phyloP scores from a whole-genome alignment of 768 basidiomycete species.

The Sarcodon sp. region DNA sequence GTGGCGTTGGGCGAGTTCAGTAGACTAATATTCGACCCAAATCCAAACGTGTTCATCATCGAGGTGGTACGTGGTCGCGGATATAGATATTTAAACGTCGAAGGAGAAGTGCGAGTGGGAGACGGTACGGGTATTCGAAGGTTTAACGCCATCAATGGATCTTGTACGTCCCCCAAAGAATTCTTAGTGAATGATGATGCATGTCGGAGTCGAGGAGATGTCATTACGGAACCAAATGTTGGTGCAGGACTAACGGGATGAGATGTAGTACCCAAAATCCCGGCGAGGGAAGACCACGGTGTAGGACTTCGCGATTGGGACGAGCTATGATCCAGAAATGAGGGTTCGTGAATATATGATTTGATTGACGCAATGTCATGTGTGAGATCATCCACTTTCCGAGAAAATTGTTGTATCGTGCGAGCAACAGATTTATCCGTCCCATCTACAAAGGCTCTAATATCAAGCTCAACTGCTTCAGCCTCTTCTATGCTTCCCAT shows the following conservation, averaged over 20 bases:
- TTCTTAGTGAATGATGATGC: slow-evolving; percentile 23
- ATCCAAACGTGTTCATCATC: slow-evolving; percentile 50
- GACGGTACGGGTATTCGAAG: slow-evolving; percentile 49
- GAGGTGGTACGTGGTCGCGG: slow-evolving; percentile 37
- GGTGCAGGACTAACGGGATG: slow-evolving; percentile 31
- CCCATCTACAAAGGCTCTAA: slow-evolving; percentile 44
- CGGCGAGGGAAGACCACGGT: slow-evolving; percentile 39
- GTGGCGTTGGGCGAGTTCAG: slow-evolving; percentile 4
- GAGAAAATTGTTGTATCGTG: slow-evolving; percentile 32
- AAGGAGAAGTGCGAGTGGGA: slow-evolving; percentile 5
- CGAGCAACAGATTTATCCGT: slow-evolving; percentile 32
- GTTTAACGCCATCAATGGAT: slow-evolving; percentile 32
- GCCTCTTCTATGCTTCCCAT: slow-evolving; percentile 12
- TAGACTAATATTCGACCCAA: slow-evolving; percentile 8
- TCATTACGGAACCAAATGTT: slow-evolving; percentile 68
- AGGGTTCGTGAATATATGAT: slow-evolving; percentile 35
- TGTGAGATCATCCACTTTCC: slow-evolving; percentile 59
- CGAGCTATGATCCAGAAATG: slow-evolving; percentile 6
- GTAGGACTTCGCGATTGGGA: slow-evolving; percentile 2
- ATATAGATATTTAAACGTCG: slow-evolving; percentile 11
- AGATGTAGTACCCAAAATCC: slow-evolving; percentile 28
- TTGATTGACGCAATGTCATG: slow-evolving; percentile 70
- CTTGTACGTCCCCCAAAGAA: slow-evolving; percentile 9
- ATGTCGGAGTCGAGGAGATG: slow-evolving; percentile 44
- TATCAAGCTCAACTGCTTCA: slow-evolving; percentile 32